phyloP scores from a whole-genome alignment of 2,329 filamentous ascomycete species.

The Diaporthe sp. region DNA sequence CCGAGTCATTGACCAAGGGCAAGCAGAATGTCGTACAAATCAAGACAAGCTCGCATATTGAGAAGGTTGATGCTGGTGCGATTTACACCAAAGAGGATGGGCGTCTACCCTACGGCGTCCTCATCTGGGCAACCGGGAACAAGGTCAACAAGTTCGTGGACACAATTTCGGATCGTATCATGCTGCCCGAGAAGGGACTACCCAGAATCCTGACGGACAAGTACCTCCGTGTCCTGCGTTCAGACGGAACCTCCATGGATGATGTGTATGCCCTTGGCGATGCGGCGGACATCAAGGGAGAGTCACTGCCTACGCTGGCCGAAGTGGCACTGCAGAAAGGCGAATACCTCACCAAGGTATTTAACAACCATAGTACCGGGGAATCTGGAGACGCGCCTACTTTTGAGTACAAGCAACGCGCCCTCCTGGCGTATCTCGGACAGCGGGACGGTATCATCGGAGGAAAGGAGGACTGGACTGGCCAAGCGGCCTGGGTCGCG shows the following conservation, averaged over 20 bases:
- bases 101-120: slow-evolving; percentile 55
- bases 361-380: slow-evolving; percentile 34
- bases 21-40: slow-evolving; percentile 52
- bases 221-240: slow-evolving; percentile 45
- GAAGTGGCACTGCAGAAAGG: slow-evolving; percentile 56
- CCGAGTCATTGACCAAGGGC: slow-evolving; percentile 49
- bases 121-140: slow-evolving; percentile 45
- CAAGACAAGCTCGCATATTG: slow-evolving; percentile 48
- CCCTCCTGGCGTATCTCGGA: slow-evolving; percentile 56
- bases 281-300: slow-evolving; percentile 54
- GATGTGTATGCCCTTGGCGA: slow-evolving; percentile 53
- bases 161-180: slow-evolving; percentile 41
- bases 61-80: slow-evolving; percentile 39
- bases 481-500: slow-evolving; percentile 56
- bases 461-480: slow-evolving; percentile 56
- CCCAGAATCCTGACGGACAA: slow-evolving; percentile 42
- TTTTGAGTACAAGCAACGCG: slow-evolving; percentile 55
- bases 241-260: slow-evolving; percentile 46
- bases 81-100: slow-evolving; percentile 56
- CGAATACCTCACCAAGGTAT: slow-evolving; percentile 48
- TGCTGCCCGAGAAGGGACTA: slow-evolving; percentile 43
- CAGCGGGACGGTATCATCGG: slow-evolving; percentile 56
- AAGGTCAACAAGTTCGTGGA: slow-evolving; percentile 45
- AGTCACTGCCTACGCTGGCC: slow-evolving; percentile 51
- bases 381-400: slow-evolving; percentile 33